Base-by-base conservation (phyloP, 2,329 filamentous ascomycete species). In the Fusarium redolens region DNA sequence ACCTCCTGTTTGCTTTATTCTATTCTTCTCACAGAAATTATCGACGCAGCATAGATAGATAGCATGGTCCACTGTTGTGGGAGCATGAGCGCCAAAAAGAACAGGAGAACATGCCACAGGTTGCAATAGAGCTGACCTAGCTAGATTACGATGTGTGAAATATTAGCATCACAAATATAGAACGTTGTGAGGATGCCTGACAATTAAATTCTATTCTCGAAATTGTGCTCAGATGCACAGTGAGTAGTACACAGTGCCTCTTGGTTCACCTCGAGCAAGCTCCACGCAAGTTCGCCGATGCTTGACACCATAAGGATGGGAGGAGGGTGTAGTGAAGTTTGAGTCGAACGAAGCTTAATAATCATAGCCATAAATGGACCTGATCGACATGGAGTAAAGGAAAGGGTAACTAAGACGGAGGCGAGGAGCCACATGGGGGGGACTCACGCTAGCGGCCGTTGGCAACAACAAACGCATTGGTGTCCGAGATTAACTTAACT, bases 381-480 rank as follows among this genome's bases (percentile, higher is more conserved):
- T 62, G 69, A 72, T 71, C 62, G 63, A 68, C 65, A 67, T 50
- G 22, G n/a, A 62, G 22, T 30, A 15, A 61, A 61, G 57, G 69
- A 33, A 22, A 22, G 22, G 22, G 22, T 22, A 22, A 22, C 22
- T 45, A 50, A 62, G 48, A 62, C 45, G 22, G 61, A 70, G 60
- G 68, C 57, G 70, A 76, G 68, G 72, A 74, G 70, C 66, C 68
- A 75, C 68, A 76, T 72, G 75, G 68, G 59, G 59, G 59, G 68
- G 45, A 60, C 65, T 51, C 65, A 67, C 76, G 64, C 74, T 78
- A 77, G 72, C 71, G 74, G 75, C 76, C 76, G 76, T 78, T 78
- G 71, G 61, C 57, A 60, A 71, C 71, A 73, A 62, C 71, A 30
- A 63, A 61, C 56, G 71, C 62, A 58, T 66, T 73, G 68, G 71